Evolutionary conservation across 805 yeast species (phyloP), one percentile per base, ranked within the genome.

Genomic region (Candida alai): DNA sequence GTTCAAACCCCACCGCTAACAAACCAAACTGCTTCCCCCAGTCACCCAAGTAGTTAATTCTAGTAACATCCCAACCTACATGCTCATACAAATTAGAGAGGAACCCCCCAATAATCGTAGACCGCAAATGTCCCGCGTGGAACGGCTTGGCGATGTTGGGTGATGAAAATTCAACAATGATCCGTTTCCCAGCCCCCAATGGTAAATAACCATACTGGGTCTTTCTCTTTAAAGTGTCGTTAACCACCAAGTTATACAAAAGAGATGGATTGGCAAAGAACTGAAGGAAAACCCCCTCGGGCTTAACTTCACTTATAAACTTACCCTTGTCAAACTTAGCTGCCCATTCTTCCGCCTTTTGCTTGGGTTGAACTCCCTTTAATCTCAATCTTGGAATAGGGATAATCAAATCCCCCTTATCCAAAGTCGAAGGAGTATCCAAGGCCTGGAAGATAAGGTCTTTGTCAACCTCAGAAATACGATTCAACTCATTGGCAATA

Each of bases 11-110:
- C 42, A 93, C 83, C 17, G 97, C 98, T 48, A 93, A 73, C 29
- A 93, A 60, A 62, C 98, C 99, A 54, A 90, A 93, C 69, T 93
- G 99, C 65, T 93, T 93, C 38, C 99, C 99, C 98, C 98, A 93
- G 65, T 93, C 99, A 53, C 99, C 99, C 47, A 93, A 73, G 63
- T 93, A 93, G 70, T 93, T 93, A 70, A 90, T 73, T 65, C 97
- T 78, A 47, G 74, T 65, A 28, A 93, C 98, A n/a, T 86, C 76
- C 85, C 90, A 93, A 30, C 97, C 98, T 38, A 81, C 70, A 47
- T 77, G 80, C 64, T 88, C 96, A 57, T 93, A 85, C 58, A 93
- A 70, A 62, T 89, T 90, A 25, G 96, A 66, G 31, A 93, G 60
- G 68, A 88, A 93, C 11, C 97, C 97, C 49, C 99, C 99, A 57